Percentiles rank a stretch among this genome's conserved stretches.
phyloP scores from a whole-genome alignment of 352 stramenopile species.

The Phytophthora cajani region DNA sequence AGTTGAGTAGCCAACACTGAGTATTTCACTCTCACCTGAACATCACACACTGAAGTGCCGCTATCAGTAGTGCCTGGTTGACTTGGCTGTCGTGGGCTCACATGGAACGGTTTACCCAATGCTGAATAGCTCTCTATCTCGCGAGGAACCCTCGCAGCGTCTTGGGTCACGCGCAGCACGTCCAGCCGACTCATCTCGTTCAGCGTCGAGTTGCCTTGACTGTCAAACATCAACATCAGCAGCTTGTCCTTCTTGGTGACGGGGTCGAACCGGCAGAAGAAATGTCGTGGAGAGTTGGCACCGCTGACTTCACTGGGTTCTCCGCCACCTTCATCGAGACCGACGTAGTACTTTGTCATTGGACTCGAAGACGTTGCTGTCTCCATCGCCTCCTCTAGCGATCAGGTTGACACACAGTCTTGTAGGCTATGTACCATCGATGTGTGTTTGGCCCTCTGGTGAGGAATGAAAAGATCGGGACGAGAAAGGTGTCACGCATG shows the following conservation, averaged over 20 bases:
- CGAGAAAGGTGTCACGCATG: neutral
- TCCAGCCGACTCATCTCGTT: conserved; percentile 52
- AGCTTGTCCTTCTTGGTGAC: conserved; percentile 27
- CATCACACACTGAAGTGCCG: neutral
- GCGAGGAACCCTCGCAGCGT: conserved; percentile 30
- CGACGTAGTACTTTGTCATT: neutral
- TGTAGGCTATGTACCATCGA: neutral
- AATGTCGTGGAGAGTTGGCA: conserved; percentile 9
- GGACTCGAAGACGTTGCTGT: neutral
- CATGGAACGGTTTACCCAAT: neutral
- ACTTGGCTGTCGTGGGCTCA: neutral
- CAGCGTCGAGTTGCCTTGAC: conserved; percentile 34
- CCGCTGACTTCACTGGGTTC: neutral
- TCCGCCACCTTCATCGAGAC: neutral
- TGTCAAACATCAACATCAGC: conserved; percentile 42
- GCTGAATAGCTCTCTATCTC: neutral
- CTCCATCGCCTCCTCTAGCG: conserved; percentile 2
- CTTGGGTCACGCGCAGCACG: conserved; percentile 46
- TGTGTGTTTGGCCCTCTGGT: neutral
- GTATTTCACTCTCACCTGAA: neutral
- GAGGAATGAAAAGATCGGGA: neutral
- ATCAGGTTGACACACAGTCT: neutral
- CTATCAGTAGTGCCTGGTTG: neutral
- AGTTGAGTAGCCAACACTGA: neutral
- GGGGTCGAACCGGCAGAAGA: conserved; percentile 39